A percentile compares a stretch with the other conserved stretches of the same genome.
phyloP scores from a whole-genome alignment of 2,329 filamentous ascomycete species.

The Colletotrichum filicis region DNA sequence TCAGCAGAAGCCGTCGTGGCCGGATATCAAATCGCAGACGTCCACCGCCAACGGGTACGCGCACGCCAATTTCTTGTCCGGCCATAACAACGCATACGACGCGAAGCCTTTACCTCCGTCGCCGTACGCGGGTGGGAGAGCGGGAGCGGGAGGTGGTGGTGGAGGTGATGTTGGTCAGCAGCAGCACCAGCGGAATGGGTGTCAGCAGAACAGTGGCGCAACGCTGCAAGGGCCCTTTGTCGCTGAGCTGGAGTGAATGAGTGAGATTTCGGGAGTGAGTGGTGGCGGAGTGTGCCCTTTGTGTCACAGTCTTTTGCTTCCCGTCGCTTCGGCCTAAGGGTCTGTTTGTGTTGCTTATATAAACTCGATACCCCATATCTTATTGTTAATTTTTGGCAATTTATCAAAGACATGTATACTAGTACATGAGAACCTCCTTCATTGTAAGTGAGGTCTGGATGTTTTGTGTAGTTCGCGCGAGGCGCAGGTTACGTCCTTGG shows the following conservation, averaged over 20 bases:
- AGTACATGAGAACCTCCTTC: not conserved
- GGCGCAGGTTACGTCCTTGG: not conserved
- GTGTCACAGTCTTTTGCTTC: not conserved
- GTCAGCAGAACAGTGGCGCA: constrained; percentile 9
- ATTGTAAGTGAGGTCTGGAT: not conserved
- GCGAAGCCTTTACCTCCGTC: not conserved
- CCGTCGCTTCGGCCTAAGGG: too few relatives aligned
- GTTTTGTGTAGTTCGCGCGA: not conserved
- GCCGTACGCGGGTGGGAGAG: not conserved
- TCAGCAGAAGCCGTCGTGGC: constrained; percentile 8
- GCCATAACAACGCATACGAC: not conserved
- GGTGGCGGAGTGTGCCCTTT: not conserved
- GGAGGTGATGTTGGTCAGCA: not conserved
- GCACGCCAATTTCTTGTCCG: not conserved
- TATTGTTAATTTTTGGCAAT: not conserved
- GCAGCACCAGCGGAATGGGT: not conserved
- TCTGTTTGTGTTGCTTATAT: not conserved
- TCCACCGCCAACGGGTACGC: not conserved
- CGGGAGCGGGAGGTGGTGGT: not conserved
- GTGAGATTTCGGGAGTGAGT: not conserved
- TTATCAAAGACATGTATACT: not conserved
- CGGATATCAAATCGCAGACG: constrained; percentile 9
- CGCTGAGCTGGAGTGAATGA: constrained; percentile 24
- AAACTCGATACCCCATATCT: not conserved
- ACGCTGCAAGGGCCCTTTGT: constrained; percentile 9